phyloP scores from a whole-genome alignment of 257 asterid species.

The Misopates orontium region DNA sequence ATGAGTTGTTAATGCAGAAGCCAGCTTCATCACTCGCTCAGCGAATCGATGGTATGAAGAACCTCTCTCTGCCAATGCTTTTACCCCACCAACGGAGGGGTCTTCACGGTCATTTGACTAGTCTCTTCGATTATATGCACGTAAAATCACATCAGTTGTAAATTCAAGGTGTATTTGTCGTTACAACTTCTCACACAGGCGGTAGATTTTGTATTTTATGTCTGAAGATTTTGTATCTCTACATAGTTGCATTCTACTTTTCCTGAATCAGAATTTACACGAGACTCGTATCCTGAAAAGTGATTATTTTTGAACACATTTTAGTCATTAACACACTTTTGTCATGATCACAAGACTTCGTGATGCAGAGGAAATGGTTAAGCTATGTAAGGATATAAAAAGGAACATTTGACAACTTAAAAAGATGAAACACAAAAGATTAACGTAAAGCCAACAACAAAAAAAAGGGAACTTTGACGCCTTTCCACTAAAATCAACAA shows the following conservation, averaged over 20 bases:
- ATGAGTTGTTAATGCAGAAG: constrained; percentile 46
- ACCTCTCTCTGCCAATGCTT: constrained; percentile 34
- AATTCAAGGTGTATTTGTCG: background rate
- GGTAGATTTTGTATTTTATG: background rate
- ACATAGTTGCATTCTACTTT: background rate
- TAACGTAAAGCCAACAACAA: background rate
- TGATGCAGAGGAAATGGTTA: too few species aligned
- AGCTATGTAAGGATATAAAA: too few species aligned
- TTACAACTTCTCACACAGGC: background rate
- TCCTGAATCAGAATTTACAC: background rate
- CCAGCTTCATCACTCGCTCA: constrained; percentile 64
- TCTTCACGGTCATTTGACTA: constrained; percentile 27
- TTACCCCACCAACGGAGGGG: background rate
- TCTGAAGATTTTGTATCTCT: background rate
- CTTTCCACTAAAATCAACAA: constrained; percentile 8
- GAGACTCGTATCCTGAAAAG: too few species aligned
- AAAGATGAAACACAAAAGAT: background rate
- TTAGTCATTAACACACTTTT: too few species aligned
- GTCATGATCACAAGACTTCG: too few species aligned
- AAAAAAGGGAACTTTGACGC: background rate
- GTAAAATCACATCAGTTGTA: background rate
- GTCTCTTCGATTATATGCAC: background rate
- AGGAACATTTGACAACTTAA: too few species aligned
- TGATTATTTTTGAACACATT: too few species aligned
- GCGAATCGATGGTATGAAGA: constrained; percentile 60